Conservation (phyloP, 108 stramenopile genomes). For the Conticribra weissflogii region DNA sequence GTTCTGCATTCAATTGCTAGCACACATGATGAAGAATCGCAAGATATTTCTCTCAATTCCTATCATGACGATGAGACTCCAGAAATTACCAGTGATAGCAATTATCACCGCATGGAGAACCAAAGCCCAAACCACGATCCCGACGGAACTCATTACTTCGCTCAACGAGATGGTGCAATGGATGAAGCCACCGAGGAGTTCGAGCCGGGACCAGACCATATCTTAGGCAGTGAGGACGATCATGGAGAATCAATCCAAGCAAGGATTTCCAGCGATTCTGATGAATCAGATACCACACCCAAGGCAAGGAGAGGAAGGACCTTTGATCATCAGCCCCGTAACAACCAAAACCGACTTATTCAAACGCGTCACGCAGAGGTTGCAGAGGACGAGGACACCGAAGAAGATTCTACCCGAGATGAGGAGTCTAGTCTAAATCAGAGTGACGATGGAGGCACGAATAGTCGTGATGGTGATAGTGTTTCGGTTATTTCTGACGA, state of each 20-base stretch:
- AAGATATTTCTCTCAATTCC: too few species aligned
- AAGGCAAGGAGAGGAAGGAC: not conserved
- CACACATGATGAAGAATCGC: too few species aligned
- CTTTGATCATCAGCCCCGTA: too few species aligned
- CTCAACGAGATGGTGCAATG: not conserved
- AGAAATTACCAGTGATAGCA: not conserved
- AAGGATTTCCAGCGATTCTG: not conserved
- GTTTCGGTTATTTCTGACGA: conserved; percentile 47
- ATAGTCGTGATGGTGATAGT: conserved; percentile 31
- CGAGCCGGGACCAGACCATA: too few species aligned
- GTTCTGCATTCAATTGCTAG: too few species aligned
- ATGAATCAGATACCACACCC: not conserved
- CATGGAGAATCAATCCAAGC: not conserved
- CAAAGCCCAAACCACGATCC: not conserved
- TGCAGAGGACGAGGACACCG: not conserved
- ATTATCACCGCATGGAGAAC: not conserved
- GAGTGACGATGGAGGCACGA: not conserved
- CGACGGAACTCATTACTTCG: not conserved
- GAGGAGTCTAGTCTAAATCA: not conserved
- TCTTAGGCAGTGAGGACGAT: not conserved
- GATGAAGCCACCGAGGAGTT: not conserved
- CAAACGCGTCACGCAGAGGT: not conserved
- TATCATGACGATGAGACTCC: too few species aligned
- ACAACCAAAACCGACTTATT: not conserved
- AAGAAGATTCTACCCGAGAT: conserved; percentile 2